These are phyloP conservation scores for Scenedesmus sp. DNA, from an alignment of 163 green algal species.

Conservation along the genomic window DNA sequence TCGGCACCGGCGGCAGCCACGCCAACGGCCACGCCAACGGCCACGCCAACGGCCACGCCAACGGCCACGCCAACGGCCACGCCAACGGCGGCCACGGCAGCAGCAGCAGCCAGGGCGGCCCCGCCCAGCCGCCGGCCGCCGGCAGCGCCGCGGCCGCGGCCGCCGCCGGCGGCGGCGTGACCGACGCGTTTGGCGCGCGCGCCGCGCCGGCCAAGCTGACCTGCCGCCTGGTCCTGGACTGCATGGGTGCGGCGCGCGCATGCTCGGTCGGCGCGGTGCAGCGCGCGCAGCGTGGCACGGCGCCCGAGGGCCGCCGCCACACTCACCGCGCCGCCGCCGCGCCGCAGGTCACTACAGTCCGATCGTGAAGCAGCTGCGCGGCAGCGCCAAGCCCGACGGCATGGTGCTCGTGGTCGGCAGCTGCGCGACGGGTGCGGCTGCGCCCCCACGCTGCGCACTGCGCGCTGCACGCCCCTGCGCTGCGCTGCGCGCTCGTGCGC, in stretches of 20 bases:
- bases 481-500: no score
- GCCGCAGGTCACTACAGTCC: constrained; percentile 41
- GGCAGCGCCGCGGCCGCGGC: not conserved
- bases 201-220: constrained; percentile 47
- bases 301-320: no score
- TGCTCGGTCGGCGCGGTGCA: no score
- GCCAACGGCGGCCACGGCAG: constrained; percentile 2
- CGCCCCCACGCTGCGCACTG: not conserved
- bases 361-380: constrained; percentile 76
- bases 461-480: no score
- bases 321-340: no score
- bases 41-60: not conserved
- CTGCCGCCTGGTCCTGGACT: constrained; percentile 87
- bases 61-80: not conserved
- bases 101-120: constrained; percentile 33
- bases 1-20: not conserved
- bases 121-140: no score
- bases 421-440: constrained; percentile 64
- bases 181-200: no score
- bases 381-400: constrained; percentile 80
- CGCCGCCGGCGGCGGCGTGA: not conserved
- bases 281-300: no score
- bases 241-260: constrained; percentile 93
- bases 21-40: not conserved
- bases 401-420: constrained; percentile 91